Percentiles rank a stretch among this genome's conserved stretches.
Conservation (phyloP, 2,329 filamentous ascomycete species). For the Botrytis squamosa region DNA sequence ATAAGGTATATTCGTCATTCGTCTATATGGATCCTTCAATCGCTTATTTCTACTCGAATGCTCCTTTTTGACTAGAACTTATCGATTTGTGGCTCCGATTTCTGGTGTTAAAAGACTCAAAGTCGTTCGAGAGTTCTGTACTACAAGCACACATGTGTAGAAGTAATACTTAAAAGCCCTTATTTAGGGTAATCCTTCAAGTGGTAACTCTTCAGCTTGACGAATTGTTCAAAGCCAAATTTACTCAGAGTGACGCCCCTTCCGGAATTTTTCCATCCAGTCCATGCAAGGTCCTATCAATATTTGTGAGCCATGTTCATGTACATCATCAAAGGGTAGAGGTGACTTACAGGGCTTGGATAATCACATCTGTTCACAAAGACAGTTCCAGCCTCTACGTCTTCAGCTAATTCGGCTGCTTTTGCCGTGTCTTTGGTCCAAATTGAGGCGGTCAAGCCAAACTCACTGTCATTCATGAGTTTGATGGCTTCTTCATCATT, state of each 20-base stretch:
- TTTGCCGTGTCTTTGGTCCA: constrained; percentile 86
- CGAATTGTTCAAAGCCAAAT: constrained; percentile 93
- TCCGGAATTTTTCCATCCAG: constrained; percentile 95
- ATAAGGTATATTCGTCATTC: constrained; percentile 19
- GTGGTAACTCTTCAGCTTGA: constrained; percentile 95
- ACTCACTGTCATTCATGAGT: constrained; percentile 93
- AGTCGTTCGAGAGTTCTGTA: constrained; percentile 20
- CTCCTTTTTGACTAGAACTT: background rate
- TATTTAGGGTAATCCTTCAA: constrained; percentile 73
- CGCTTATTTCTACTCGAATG: constrained; percentile 13
- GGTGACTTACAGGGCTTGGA: constrained; percentile 74
- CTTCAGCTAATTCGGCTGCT: constrained; percentile 73
- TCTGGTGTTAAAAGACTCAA: constrained; percentile 14
- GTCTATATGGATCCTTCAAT: constrained; percentile 21
- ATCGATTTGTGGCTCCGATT: constrained; percentile 19
- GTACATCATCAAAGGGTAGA: background rate
- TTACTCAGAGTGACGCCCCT: constrained; percentile 85
- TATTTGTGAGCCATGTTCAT: constrained; percentile 32
- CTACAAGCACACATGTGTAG: constrained; percentile 18
- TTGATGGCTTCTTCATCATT: constrained; percentile 76
- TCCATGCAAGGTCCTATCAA: constrained; percentile 83
- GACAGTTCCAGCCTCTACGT: constrained; percentile 88
- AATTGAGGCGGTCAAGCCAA: constrained; percentile 92
- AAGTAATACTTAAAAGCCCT: constrained; percentile 16
- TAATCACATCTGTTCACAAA: constrained; percentile 95